These are phyloP conservation scores for Fragosphaeria purpurea DNA, from an alignment of 2,329 filamentous ascomycete genomes.

Conservation along the genomic window DNA sequence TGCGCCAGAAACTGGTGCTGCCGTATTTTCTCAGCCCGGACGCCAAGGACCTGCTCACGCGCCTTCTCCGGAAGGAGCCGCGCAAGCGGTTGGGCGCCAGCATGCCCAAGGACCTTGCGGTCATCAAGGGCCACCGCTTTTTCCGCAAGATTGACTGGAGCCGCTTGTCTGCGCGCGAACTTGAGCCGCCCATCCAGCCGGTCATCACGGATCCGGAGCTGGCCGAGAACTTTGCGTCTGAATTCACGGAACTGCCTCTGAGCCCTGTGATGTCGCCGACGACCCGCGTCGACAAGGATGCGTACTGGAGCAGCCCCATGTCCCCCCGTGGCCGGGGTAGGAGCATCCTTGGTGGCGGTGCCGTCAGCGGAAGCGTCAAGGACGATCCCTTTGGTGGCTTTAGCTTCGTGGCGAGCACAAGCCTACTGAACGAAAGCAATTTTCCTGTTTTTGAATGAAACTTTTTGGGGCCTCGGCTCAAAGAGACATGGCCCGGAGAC, in stretches of 20 bases:
- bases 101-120: slow-evolving; percentile 79
- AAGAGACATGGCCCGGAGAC: too few species aligned
- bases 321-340: background rate
- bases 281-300: slow-evolving; percentile 20
- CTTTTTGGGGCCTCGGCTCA: background rate
- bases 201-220: slow-evolving; percentile 92
- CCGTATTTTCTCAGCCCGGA: slow-evolving; percentile 88
- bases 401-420: slow-evolving; percentile 51
- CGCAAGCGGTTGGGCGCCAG: slow-evolving; percentile 77
- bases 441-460: slow-evolving; percentile 19
- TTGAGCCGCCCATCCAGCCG: slow-evolving; percentile 83
- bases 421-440: slow-evolving; percentile 39
- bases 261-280: slow-evolving; percentile 53
- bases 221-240: slow-evolving; percentile 90
- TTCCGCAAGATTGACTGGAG: slow-evolving; percentile 97
- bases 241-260: slow-evolving; percentile 79
- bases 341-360: slow-evolving; percentile 1
- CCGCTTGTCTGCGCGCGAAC: slow-evolving; percentile 68
- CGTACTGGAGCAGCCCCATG: background rate
- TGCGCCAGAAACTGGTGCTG: slow-evolving; percentile 79
- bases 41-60: slow-evolving; percentile 85
- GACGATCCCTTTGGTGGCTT: slow-evolving; percentile 55
- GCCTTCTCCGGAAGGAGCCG: slow-evolving; percentile 85
- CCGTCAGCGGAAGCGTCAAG: slow-evolving; percentile 22
- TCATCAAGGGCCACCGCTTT: slow-evolving; percentile 87